phyloP scores from a whole-genome alignment of 345 rosid genomes.

The Capsella bursapastoris region DNA sequence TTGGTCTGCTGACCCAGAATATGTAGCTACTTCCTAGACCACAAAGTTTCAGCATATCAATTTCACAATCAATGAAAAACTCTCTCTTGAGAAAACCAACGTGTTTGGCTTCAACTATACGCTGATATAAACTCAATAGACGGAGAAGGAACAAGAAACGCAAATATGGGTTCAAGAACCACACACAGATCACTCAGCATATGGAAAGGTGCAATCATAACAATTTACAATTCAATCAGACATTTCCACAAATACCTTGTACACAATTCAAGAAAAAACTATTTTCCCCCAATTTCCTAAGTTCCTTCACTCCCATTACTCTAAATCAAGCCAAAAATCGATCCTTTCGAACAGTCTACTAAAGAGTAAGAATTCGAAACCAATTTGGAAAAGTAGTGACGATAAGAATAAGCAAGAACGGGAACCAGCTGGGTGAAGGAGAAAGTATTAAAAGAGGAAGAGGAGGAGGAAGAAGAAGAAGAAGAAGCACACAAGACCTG shows the following conservation, averaged over 20 bases:
- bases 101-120: background rate
- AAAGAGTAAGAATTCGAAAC: background rate
- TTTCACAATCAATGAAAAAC: background rate
- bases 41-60: slow-evolving; percentile 22
- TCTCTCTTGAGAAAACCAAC: background rate
- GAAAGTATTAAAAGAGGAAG: background rate
- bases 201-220: background rate
- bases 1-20: slow-evolving; percentile 37
- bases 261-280: slow-evolving; percentile 21
- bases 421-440: slow-evolving; percentile 24
- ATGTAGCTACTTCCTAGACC: slow-evolving; percentile 38
- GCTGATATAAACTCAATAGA: background rate
- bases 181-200: background rate
- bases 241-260: slow-evolving; percentile 36
- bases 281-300: background rate
- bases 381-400: slow-evolving; percentile 8
- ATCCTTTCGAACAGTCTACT: slow-evolving; percentile 10
- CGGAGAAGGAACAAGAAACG: background rate
- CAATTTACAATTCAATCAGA: background rate
- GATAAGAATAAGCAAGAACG: background rate
- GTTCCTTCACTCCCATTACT: slow-evolving; percentile 32
- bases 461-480: background rate
- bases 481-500: slow-evolving; percentile 9
- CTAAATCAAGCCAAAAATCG: slow-evolving; percentile 3
- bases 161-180: background rate